Evolutionary conservation across 2,329 filamentous ascomycete genomes (phyloP).

Genomic region (Fusarium sp.): DNA sequence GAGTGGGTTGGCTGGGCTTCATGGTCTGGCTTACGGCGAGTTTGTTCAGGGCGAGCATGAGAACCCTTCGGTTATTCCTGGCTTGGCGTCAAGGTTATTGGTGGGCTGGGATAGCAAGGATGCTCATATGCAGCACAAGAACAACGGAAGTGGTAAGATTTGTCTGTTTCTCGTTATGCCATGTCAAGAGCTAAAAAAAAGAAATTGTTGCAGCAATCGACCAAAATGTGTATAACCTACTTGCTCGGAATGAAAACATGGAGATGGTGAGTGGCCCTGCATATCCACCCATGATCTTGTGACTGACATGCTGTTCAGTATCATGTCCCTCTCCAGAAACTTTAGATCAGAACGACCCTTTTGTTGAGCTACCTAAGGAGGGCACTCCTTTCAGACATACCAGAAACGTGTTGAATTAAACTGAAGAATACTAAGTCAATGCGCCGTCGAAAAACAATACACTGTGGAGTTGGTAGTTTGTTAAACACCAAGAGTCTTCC

Average conservation of each 20-base stretch:
- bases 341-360: slow-evolving; percentile 10
- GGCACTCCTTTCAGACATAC: slow-evolving; percentile 1
- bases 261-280: slow-evolving; percentile 45
- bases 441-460: slow-evolving; percentile 41
- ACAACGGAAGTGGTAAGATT: slow-evolving; percentile 44
- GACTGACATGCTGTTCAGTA: slow-evolving; percentile 38
- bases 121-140: slow-evolving; percentile 49
- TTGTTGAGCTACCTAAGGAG: neutral
- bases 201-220: slow-evolving; percentile 47
- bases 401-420: slow-evolving; percentile 28
- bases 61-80: slow-evolving; percentile 43
- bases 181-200: neutral
- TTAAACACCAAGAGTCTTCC: slow-evolving; percentile 28
- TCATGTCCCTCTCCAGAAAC: slow-evolving; percentile 41
- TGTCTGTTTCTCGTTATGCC: neutral
- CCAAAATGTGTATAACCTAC: slow-evolving; percentile 48
- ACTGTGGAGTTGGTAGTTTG: slow-evolving; percentile 29
- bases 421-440: slow-evolving; percentile 37
- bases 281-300: neutral
- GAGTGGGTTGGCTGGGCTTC: slow-evolving; percentile 43
- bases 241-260: slow-evolving; percentile 44
- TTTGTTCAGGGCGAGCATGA: slow-evolving; percentile 46
- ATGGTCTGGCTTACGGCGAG: slow-evolving; percentile 48
- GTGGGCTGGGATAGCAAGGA: slow-evolving; percentile 54
- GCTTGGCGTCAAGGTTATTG: slow-evolving; percentile 47